Percentiles rank a stretch among this genome's conserved stretches.
Evolutionary conservation across 129 eudicot species (phyloP).

Genomic region (Scalesia atractyloides): DNA sequence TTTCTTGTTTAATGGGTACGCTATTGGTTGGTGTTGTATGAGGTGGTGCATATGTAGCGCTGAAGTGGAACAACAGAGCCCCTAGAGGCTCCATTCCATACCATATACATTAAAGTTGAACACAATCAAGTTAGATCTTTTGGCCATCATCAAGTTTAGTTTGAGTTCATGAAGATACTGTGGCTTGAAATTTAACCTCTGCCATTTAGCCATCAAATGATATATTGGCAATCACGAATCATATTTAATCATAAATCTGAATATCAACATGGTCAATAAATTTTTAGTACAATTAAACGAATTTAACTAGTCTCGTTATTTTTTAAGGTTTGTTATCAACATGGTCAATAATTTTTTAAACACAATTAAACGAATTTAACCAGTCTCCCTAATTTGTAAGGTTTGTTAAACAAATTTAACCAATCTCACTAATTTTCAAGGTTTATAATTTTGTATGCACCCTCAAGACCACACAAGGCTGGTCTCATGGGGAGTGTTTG

Average conservation of each 20-base stretch:
- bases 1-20: no score
- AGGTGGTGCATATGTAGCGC: no score
- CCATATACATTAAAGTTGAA: no score
- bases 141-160: not conserved
- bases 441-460: slow-evolving; percentile 19
- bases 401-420: not conserved
- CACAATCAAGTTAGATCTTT: not conserved
- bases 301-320: not conserved
- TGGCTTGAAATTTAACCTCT: not conserved
- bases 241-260: not conserved
- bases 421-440: not conserved
- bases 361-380: no score
- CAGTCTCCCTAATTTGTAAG: no score
- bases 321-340: not conserved
- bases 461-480: slow-evolving; percentile 16
- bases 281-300: not conserved
- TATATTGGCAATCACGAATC: not conserved
- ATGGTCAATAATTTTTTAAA: no score
- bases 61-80: no score
- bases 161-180: not conserved
- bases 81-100: no score
- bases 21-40: no score
- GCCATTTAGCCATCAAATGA: not conserved
- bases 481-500: slow-evolving; percentile 15
- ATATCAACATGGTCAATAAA: not conserved